These are phyloP conservation scores for Trichomonascus vanleenenianus DNA, from an alignment of 805 yeast genomes.

Conservation along the genomic window DNA sequence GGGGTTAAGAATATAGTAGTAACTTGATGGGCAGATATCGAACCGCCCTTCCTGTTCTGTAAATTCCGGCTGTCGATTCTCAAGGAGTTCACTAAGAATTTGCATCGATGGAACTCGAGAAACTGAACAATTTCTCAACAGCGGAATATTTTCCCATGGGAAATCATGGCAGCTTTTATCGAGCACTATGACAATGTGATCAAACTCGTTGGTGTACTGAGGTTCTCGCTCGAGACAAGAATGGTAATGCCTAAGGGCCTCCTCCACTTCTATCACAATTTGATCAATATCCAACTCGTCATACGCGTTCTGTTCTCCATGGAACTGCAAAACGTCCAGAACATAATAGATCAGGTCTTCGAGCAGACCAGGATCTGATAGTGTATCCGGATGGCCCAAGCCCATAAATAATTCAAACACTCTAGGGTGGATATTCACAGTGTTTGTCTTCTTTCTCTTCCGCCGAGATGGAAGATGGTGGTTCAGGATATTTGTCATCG, in stretches of 20 bases:
- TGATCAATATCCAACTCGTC: slow-evolving; percentile 57
- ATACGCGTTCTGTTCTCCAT: slow-evolving; percentile 57
- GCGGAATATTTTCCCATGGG: slow-evolving; percentile 86
- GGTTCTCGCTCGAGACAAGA: slow-evolving; percentile 3
- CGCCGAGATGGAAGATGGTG: slow-evolving; percentile 40
- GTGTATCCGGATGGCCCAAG: slow-evolving; percentile 33
- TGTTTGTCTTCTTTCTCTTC: slow-evolving; percentile 12
- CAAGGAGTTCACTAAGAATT: slow-evolving; percentile 34
- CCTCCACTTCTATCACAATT: slow-evolving; percentile 45
- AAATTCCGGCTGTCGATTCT: slow-evolving; percentile 7
- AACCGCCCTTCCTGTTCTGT: slow-evolving; percentile 5
- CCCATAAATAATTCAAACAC: slow-evolving; percentile 46
- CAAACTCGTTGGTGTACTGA: slow-evolving; percentile 10
- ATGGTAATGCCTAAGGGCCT: slow-evolving; percentile 34
- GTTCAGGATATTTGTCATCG: slow-evolving; percentile 36
- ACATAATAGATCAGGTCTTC: slow-evolving; percentile 61
- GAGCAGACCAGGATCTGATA: slow-evolving; percentile 33
- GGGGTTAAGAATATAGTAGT: slow-evolving; percentile 72
- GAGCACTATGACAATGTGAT: slow-evolving; percentile 63
- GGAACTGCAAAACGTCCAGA: slow-evolving; percentile 50
- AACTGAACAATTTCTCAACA: slow-evolving; percentile 46
- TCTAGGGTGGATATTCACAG: slow-evolving; percentile 35
- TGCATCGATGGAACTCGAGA: slow-evolving; percentile 68
- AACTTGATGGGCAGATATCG: slow-evolving; percentile 26
- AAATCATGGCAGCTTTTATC: slow-evolving; percentile 57